Conservation (phyloP, 2,329 filamentous ascomycete genomes). For the Xylariaceae sp. region DNA sequence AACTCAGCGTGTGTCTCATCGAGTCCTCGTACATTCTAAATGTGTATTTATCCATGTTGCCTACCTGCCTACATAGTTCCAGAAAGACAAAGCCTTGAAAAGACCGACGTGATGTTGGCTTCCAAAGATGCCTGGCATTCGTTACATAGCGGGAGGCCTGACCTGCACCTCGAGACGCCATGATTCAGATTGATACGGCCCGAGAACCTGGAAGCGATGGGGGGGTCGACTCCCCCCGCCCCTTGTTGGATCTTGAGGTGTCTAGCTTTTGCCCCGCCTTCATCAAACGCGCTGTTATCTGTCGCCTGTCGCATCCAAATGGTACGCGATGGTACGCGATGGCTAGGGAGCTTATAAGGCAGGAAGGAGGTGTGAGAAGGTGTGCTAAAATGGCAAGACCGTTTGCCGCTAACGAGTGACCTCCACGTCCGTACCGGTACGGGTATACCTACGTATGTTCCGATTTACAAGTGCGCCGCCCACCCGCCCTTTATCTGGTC, state of each 20-base stretch:
- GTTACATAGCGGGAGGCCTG: too few species aligned
- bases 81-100: neutral
- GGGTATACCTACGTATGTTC: neutral
- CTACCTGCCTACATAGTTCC: neutral
- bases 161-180: too few species aligned
- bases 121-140: too few species aligned
- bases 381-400: too few species aligned
- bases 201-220: neutral
- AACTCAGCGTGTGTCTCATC: slow-evolving; percentile 17
- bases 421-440: slow-evolving; percentile 3
- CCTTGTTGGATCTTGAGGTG: neutral
- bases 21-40: too few species aligned
- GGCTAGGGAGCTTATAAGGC: too few species aligned
- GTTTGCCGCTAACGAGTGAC: slow-evolving; percentile 6
- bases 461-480: neutral
- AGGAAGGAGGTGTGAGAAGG: too few species aligned
- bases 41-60: neutral
- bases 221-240: too few species aligned
- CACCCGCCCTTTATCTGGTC: slow-evolving; percentile 1
- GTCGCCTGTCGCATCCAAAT: neutral
- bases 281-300: neutral
- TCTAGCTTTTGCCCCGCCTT: slow-evolving; percentile 4
- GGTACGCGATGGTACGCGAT: too few species aligned
- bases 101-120: too few species aligned
- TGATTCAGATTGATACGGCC: too few species aligned